Evolutionary conservation across 495 filamentous ascomycete species (phyloP).

Genomic region (Rostrohypoxylon terebratum): DNA sequence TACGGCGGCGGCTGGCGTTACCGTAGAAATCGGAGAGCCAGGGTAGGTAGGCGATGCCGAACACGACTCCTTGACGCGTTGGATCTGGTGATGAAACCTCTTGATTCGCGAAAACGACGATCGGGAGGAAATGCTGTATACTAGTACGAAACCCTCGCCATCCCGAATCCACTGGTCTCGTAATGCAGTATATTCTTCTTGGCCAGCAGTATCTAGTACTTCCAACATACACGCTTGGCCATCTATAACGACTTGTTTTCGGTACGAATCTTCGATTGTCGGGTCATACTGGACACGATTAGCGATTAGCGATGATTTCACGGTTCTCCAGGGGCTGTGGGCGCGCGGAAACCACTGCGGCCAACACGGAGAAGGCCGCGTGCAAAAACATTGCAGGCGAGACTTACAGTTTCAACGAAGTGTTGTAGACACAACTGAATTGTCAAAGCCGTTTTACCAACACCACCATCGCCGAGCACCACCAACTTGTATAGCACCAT

Average conservation of each 20-base stretch:
- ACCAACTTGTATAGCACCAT: slow-evolving; percentile 99
- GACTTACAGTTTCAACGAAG: slow-evolving; percentile 68
- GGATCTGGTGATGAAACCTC: slow-evolving; percentile 95
- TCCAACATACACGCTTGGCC: slow-evolving; percentile 97
- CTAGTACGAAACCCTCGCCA: slow-evolving; percentile 95
- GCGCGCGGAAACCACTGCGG: slow-evolving; percentile 11
- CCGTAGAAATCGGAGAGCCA: slow-evolving; percentile 67
- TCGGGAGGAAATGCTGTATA: slow-evolving; percentile 97
- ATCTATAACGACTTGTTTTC: slow-evolving; percentile 98
- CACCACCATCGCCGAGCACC: slow-evolving; percentile 82
- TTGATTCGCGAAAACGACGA: slow-evolving; percentile 95
- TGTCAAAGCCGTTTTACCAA: slow-evolving; percentile 96
- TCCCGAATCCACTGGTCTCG: slow-evolving; percentile 99
- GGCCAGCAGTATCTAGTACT: slow-evolving; percentile 97
- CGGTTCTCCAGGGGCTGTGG: not conserved
- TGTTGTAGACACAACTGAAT: slow-evolving; percentile 86
- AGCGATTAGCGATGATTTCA: slow-evolving; percentile 43
- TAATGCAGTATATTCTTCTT: slow-evolving; percentile 98
- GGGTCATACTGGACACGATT: slow-evolving; percentile 78
- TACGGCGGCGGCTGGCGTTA: slow-evolving; percentile 70
- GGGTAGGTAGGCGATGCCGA: slow-evolving; percentile 80
- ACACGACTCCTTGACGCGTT: slow-evolving; percentile 94
- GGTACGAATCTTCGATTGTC: slow-evolving; percentile 96
- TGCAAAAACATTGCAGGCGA: not conserved
- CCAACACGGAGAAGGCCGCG: not conserved